Percentiles rank a stretch among this genome's conserved stretches.
Conservation (phyloP, 768 basidiomycete species). For the Hysterangium stoloniferum region DNA sequence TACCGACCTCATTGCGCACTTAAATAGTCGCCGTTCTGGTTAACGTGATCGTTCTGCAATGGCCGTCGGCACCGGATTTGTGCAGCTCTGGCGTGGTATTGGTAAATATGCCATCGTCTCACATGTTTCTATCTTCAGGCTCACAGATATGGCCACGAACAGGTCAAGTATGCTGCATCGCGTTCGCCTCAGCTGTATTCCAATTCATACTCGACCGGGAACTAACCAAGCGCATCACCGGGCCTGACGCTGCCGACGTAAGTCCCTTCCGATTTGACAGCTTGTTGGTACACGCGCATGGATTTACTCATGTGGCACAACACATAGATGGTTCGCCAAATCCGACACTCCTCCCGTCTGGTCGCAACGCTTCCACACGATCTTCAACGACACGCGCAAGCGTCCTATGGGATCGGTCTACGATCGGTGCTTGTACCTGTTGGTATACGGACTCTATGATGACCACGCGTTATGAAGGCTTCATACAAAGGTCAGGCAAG, state of each 20-base stretch:
- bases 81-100: conserved; percentile 57
- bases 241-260: conserved; percentile 47
- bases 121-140: neutral
- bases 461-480: too few species aligned
- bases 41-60: conserved; percentile 55
- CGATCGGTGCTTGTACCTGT: conserved; percentile 55
- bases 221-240: conserved; percentile 45
- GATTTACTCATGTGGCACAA: too few species aligned
- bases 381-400: conserved; percentile 44
- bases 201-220: conserved; percentile 49
- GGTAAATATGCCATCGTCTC: conserved; percentile 30
- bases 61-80: conserved; percentile 65
- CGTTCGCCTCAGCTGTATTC: conserved; percentile 59
- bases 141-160: neutral
- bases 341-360: conserved; percentile 52
- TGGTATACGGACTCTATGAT: too few species aligned
- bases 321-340: conserved; percentile 45
- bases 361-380: conserved; percentile 44
- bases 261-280: conserved; percentile 12
- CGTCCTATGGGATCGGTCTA: conserved; percentile 54
- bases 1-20: neutral
- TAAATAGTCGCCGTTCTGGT: conserved; percentile 55
- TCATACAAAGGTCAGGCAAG: too few species aligned
- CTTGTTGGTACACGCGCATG: neutral
- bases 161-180: conserved; percentile 71